Conservation (phyloP, 176 grass and related monocot species). For the Aegilops tauschii region DNA sequence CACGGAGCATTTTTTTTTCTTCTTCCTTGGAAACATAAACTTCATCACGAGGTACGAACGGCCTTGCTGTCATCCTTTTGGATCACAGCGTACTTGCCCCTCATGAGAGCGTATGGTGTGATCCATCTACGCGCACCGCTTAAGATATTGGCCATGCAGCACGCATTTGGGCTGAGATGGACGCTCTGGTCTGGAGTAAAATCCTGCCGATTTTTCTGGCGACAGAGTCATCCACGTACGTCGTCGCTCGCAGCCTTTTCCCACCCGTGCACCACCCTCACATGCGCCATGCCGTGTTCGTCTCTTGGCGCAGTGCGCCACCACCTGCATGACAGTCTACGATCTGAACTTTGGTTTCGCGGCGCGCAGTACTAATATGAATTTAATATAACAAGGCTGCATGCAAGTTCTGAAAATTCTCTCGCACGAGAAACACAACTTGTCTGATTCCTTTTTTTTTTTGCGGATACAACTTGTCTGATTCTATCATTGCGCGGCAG, state of each 20-base stretch:
- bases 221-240: not conserved
- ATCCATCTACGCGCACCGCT: not conserved
- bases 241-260: not conserved
- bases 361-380: not conserved
- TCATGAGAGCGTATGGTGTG: not conserved
- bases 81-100: not conserved
- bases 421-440: not conserved
- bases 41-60: not conserved
- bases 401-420: not conserved
- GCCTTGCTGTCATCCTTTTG: not conserved
- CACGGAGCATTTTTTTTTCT: no score
- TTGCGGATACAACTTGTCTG: no score
- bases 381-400: not conserved
- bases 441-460: no score
- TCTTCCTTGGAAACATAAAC: no score
- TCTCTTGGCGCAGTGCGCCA: not conserved
- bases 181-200: not conserved
- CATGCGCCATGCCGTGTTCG: not conserved
- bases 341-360: not conserved
- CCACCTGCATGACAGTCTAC: not conserved
- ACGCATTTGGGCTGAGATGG: not conserved
- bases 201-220: constrained; percentile 5
- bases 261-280: not conserved
- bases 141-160: not conserved
- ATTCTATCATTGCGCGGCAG: no score